Percentiles rank a stretch among this genome's conserved stretches.
Evolutionary conservation across 805 yeast genomes (phyloP).

Genomic region (Jamesozyma gamospora): DNA sequence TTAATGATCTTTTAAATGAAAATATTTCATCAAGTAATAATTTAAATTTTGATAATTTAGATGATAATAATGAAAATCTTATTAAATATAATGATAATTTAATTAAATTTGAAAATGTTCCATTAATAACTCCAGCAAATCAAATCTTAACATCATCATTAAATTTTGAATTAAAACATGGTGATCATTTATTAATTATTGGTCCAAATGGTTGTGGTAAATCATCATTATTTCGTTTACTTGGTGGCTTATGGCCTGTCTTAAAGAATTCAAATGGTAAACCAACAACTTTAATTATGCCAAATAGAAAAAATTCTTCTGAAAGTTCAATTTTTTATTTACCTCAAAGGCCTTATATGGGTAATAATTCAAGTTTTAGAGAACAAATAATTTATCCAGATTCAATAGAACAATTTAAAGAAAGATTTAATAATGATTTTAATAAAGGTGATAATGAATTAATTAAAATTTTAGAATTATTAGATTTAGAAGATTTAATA

Average conservation of each 20-base stretch:
- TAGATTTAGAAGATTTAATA: conserved; percentile 51
- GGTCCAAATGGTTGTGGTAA: conserved; percentile 98
- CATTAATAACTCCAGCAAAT: conserved; percentile 78
- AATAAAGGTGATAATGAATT: conserved; percentile 37
- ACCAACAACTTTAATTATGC: conserved; percentile 40
- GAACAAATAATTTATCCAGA: conserved; percentile 90
- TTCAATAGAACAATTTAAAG: conserved; percentile 46
- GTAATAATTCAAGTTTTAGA: conserved; percentile 52
- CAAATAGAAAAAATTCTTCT: conserved; percentile 27
- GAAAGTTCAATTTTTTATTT: conserved; percentile 56
- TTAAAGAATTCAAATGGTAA: conserved; percentile 45
- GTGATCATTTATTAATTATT: conserved; percentile 77
- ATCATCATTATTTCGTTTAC: conserved; percentile 79
- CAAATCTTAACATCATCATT: conserved; percentile 59
- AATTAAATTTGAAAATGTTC: conserved; percentile 62
- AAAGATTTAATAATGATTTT: conserved; percentile 22
- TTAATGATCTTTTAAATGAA: conserved; percentile 51
- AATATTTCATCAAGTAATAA: conserved; percentile 8
- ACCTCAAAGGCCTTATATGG: conserved; percentile 86
- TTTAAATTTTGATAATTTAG: neutral
- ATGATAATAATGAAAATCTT: conserved; percentile 7
- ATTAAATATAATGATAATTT: conserved; percentile 44
- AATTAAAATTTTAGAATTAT: conserved; percentile 41
- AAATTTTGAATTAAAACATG: conserved; percentile 63
- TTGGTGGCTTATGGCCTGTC: conserved; percentile 93